A percentile compares a stretch with the other conserved stretches of the same genome.
Evolutionary conservation across 169 alveolate species (phyloP).

Genomic region (Plasmodium reichenowi): DNA sequence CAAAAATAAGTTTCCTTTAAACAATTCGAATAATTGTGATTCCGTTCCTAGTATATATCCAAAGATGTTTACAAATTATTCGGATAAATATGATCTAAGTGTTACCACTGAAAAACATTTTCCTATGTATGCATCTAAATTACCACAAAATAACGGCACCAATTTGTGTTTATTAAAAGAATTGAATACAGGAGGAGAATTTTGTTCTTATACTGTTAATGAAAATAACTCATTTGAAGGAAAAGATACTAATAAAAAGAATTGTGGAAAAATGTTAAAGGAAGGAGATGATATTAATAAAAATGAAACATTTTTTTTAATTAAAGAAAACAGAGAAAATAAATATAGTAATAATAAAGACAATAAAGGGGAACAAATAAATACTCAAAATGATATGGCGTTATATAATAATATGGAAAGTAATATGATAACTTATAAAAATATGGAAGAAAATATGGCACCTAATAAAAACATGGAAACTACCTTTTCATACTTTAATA

Average conservation of each 20-base stretch:
- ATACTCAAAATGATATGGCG: slow-evolving; percentile 14
- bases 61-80: slow-evolving; percentile 15
- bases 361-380: slow-evolving; percentile 1
- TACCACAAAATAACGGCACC: neutral
- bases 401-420: slow-evolving; percentile 21
- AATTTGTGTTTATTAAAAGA: neutral
- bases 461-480: slow-evolving; percentile 17
- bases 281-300: neutral
- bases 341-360: slow-evolving; percentile 19
- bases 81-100: slow-evolving; percentile 1
- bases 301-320: neutral
- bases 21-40: slow-evolving; percentile 24
- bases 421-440: neutral
- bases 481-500: slow-evolving; percentile 12
- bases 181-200: neutral
- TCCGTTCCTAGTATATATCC: slow-evolving; percentile 2
- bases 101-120: neutral
- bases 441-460: slow-evolving; percentile 10
- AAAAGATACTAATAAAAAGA: slow-evolving; percentile 1
- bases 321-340: slow-evolving; percentile 1
- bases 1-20: slow-evolving; percentile 31
- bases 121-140: slow-evolving; percentile 6
- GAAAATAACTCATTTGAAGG: slow-evolving; percentile 1
- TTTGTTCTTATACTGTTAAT: slow-evolving; percentile 2
- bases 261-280: neutral